These are phyloP conservation scores for Ceratocystis lukuohia DNA, from an alignment of 2,329 filamentous ascomycete genomes.

Conservation along the genomic window DNA sequence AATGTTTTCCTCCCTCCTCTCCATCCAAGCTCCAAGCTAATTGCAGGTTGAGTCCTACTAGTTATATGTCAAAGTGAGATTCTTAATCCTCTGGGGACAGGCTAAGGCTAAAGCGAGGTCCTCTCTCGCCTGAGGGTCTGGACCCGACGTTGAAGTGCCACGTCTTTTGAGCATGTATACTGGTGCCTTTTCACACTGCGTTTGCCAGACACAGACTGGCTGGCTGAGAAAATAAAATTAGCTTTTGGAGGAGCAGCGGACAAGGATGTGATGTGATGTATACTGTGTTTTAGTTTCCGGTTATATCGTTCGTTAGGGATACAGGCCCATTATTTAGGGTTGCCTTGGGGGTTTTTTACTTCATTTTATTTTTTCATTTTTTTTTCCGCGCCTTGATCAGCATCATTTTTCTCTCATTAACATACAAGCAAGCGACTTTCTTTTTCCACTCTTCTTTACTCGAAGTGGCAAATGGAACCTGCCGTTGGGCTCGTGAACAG, in stretches of 20 bases:
- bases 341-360: background rate
- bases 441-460: too few species aligned
- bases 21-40: background rate
- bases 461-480: background rate
- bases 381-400: background rate
- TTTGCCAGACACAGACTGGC: background rate
- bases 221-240: background rate
- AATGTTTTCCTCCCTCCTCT: background rate
- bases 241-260: background rate
- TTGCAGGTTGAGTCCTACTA: background rate
- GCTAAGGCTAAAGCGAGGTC: background rate
- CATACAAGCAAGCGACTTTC: too few species aligned
- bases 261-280: background rate
- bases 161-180: background rate
- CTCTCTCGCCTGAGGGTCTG: background rate
- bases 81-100: background rate
- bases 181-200: too few species aligned
- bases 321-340: background rate
- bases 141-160: background rate
- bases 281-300: background rate
- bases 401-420: background rate
- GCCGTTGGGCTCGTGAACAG: background rate
- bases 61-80: conserved; percentile 1
- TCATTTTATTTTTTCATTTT: too few species aligned
- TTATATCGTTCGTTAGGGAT: background rate